Evolutionary conservation across 1,139 yeast genomes (phyloP), one percentile per base, ranked within the genome.

Genomic region (Hansenula lynferdii): DNA sequence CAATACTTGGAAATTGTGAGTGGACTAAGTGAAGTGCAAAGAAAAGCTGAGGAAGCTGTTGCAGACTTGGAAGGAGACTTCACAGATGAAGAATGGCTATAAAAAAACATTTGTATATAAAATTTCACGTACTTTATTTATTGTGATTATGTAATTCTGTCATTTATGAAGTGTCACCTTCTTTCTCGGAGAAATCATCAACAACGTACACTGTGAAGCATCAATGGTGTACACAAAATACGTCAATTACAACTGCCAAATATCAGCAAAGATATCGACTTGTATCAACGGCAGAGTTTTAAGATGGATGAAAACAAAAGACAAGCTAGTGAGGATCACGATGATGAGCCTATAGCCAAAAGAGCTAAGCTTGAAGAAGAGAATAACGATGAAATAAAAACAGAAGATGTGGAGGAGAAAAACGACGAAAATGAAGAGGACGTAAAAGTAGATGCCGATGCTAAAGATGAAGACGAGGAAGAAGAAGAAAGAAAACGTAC

Each of bases 1-100:
- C 69, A 65, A 23, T 84, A 76, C 50, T 69, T 92, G 29, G 96
- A 87, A 47, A 77, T 76, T 30, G 58, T 87, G 2, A 80, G 94
- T 49, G 98, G 97, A 1, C 67, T 92, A 41, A 70, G 77, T 2
- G 69, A 76, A 39, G 78, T 90, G 2, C 95, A 87, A 52, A 62
- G 73, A 37, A 77, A 75, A 40, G 90, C 95, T 0, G 96, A 87
- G 40, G 65, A 66, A 39, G 76, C 86, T 4, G 74, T 62, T 17
- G 51, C 69, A 22, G 53, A 48, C 16, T 9, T 22, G 16, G 66
- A 60, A n/a, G 75, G 67, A 37, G 67, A 69, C 37, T 68, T 67
- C 17, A 69, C 63, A 3, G 71, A 62, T 35, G 56, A 48, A 22
- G 60, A 54, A 10, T 49, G 15, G 42, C 26, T 22, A 5, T 37